Conservation (phyloP, 805 yeast genomes). For the Sugiyamaella lignohabitans region DNA sequence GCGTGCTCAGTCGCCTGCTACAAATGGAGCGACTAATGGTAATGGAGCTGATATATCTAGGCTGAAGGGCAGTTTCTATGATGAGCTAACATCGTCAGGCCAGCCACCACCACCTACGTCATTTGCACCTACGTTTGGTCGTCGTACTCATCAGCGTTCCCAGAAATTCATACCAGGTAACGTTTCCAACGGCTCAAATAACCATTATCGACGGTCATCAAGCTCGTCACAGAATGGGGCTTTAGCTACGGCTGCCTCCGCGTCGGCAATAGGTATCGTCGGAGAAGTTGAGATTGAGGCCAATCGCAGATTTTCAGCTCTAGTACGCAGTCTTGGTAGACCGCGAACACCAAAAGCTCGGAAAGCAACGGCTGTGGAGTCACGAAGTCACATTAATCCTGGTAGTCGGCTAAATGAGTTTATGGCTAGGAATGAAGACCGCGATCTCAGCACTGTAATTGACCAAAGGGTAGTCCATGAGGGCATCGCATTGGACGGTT, state of each 20-base stretch:
- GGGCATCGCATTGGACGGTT: conserved; percentile 64
- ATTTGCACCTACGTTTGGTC: neutral
- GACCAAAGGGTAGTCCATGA: conserved; percentile 50
- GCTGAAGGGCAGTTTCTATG: conserved; percentile 1
- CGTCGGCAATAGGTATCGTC: neutral
- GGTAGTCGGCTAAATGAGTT: conserved; percentile 52
- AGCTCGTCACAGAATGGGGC: neutral
- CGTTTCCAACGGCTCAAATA: neutral
- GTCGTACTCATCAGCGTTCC: neutral
- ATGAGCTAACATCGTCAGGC: neutral
- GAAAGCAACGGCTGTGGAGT: neutral
- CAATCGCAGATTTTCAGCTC: conserved; percentile 11
- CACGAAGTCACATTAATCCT: conserved; percentile 6
- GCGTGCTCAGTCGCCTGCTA: conserved; percentile 1
- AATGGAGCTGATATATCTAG: conserved; percentile 2
- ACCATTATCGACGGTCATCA: neutral
- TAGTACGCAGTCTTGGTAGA: conserved; percentile 17
- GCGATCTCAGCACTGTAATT: conserved; percentile 41
- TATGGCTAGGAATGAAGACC: conserved; percentile 59
- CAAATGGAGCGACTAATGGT: conserved; percentile 1
- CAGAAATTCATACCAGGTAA: neutral
- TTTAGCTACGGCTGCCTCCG: no score
- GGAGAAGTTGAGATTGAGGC: conserved; percentile 6
- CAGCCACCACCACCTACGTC: conserved; percentile 1
- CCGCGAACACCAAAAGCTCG: conserved; percentile 10